Conservation (phyloP, 2,329 filamentous ascomycete species). For the Orbilia quercus region DNA sequence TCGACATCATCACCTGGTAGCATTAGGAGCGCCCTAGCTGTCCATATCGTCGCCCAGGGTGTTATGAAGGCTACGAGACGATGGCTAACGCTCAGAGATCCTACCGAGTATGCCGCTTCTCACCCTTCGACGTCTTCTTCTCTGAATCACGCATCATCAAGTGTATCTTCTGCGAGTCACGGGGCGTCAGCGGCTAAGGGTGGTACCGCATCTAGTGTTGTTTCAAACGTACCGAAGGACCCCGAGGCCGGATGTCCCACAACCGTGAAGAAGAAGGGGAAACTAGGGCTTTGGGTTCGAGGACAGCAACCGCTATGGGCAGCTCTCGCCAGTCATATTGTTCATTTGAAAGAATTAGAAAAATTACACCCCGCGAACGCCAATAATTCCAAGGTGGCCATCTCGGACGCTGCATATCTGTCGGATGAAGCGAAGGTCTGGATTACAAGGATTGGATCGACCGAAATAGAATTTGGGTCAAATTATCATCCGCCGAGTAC, state of each 20-base stretch:
- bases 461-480: slow-evolving; percentile 67
- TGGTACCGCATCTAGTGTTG: slow-evolving; percentile 46
- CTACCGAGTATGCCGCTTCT: slow-evolving; percentile 56
- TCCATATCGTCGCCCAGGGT: slow-evolving; percentile 61
- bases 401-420: slow-evolving; percentile 61
- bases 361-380: slow-evolving; percentile 68
- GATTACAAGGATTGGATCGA: slow-evolving; percentile 68
- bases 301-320: slow-evolving; percentile 71
- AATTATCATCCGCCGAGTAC: slow-evolving; percentile 61
- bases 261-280: slow-evolving; percentile 67
- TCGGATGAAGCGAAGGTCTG: slow-evolving; percentile 67
- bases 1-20: slow-evolving; percentile 57
- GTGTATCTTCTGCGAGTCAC: slow-evolving; percentile 32
- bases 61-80: slow-evolving; percentile 60
- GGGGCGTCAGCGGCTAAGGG: slow-evolving; percentile 41
- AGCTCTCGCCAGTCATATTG: slow-evolving; percentile 70
- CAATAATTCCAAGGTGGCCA: slow-evolving; percentile 64
- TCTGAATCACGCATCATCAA: slow-evolving; percentile 53
- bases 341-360: slow-evolving; percentile 68
- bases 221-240: slow-evolving; percentile 58
- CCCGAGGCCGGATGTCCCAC: slow-evolving; percentile 60
- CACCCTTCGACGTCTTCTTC: slow-evolving; percentile 54
- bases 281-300: slow-evolving; percentile 68
- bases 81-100: slow-evolving; percentile 59
- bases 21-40: slow-evolving; percentile 59